A percentile compares a stretch with the other conserved stretches of the same genome.
These are phyloP conservation scores for Pseudogymnoascus sp. DNA, from an alignment of 2,329 filamentous ascomycete genomes.

Conservation along the genomic window DNA sequence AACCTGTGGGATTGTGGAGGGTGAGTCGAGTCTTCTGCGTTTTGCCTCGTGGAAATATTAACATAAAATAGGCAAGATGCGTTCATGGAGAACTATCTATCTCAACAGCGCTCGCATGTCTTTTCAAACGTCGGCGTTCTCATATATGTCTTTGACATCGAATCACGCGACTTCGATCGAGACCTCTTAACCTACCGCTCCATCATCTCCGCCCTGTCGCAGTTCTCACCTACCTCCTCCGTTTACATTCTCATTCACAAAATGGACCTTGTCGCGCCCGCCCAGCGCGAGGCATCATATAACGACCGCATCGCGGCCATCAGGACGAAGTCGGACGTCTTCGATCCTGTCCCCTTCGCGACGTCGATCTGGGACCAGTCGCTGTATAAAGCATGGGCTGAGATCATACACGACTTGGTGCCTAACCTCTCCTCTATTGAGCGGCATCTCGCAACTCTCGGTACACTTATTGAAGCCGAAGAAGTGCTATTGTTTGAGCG, in stretches of 20 bases:
- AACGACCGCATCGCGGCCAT: conserved; percentile 74
- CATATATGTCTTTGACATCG: conserved; percentile 99
- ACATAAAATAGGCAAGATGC: conserved; percentile 73
- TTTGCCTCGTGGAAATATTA: neutral
- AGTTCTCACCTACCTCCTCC: conserved; percentile 72
- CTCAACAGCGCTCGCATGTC: conserved; percentile 88
- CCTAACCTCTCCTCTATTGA: conserved; percentile 87
- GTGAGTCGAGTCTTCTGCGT: conserved; percentile 34
- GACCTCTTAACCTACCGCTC: conserved; percentile 88
- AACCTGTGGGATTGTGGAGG: conserved; percentile 98
- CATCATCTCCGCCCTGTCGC: conserved; percentile 78
- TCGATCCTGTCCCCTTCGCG: conserved; percentile 79
- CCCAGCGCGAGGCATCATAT: conserved; percentile 72
- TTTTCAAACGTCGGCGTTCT: conserved; percentile 94
- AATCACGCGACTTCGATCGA: conserved; percentile 86
- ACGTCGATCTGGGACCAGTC: conserved; percentile 99
- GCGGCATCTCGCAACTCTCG: conserved; percentile 71
- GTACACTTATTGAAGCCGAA: conserved; percentile 79
- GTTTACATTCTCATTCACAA: conserved; percentile 97
- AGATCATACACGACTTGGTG: conserved; percentile 96
- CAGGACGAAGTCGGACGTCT: conserved; percentile 61
- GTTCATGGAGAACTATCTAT: conserved; percentile 97
- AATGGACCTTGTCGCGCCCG: conserved; percentile 86
- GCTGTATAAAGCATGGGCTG: conserved; percentile 95
- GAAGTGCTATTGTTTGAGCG: conserved; percentile 93